Conservation (phyloP, 108 stramenopile genomes). For the Discostella stelligeroides region DNA sequence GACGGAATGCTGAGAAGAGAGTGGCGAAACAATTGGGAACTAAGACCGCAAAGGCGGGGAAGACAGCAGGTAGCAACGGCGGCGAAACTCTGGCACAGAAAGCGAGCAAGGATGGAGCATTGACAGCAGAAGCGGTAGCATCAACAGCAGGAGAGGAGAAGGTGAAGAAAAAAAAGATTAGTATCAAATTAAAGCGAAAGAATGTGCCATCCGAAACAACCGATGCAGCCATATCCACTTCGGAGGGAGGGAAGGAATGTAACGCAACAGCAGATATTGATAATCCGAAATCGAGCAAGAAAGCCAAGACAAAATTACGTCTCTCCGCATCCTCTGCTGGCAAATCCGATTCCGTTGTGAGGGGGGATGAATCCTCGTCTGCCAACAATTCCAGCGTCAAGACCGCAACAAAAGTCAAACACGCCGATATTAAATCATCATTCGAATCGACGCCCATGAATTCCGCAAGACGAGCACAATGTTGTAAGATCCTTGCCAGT, state of each 20-base stretch:
- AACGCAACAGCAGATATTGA: neutral
- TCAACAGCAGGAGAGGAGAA: slow-evolving; percentile 16
- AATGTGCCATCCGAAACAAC: slow-evolving; percentile 24
- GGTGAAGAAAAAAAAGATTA: slow-evolving; percentile 32
- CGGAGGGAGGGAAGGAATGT: neutral
- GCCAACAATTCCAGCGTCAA: slow-evolving; percentile 32
- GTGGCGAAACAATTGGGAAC: slow-evolving; percentile 4
- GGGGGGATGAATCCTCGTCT: neutral
- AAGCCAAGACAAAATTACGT: slow-evolving; percentile 32
- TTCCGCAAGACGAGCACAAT: slow-evolving; percentile 57
- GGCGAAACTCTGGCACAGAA: neutral
- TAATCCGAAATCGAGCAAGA: slow-evolving; percentile 23
- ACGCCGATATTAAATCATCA: slow-evolving; percentile 16
- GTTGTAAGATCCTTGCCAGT: slow-evolving; percentile 67
- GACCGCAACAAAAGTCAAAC: neutral
- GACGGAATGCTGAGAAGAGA: slow-evolving; percentile 52
- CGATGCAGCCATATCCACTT: neutral
- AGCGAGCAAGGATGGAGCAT: neutral
- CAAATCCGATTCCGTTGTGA: neutral
- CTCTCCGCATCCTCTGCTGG: slow-evolving; percentile 10
- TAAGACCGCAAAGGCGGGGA: neutral
- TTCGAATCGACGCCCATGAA: slow-evolving; percentile 55
- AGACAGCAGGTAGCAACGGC: neutral
- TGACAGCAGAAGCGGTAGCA: too few species aligned
- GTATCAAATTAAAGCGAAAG: slow-evolving; percentile 36